Conservation (phyloP, 164 flowering plant species). For the Amborella trichopoda region DNA sequence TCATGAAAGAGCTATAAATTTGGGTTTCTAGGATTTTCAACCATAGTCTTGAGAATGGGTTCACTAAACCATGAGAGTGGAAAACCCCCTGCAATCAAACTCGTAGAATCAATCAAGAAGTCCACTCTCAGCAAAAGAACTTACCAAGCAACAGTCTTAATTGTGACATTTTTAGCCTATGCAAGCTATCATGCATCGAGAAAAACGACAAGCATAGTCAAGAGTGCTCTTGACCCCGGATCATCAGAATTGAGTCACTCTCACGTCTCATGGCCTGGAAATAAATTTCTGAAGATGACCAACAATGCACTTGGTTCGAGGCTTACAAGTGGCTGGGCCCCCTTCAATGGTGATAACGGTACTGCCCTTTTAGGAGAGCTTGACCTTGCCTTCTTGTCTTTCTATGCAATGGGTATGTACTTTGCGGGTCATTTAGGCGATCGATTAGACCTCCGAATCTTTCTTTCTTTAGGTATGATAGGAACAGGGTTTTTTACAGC, state of each 20-base stretch:
- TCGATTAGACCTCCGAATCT: constrained; percentile 55
- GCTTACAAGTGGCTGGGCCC: constrained; percentile 63
- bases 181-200: constrained; percentile 73
- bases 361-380: constrained; percentile 62
- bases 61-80: constrained; percentile 6
- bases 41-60: too few species aligned
- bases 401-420: constrained; percentile 76
- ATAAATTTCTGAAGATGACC: constrained; percentile 6
- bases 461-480: constrained; percentile 77
- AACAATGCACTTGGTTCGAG: constrained; percentile 6
- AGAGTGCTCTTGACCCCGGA: constrained; percentile 72
- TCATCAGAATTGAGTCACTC: constrained; percentile 20
- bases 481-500: constrained; percentile 86
- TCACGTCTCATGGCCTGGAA: constrained; percentile 23
- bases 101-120: constrained; percentile 26
- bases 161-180: constrained; percentile 70
- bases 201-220: constrained; percentile 80
- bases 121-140: constrained; percentile 41
- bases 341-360: constrained; percentile 74
- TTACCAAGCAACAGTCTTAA: constrained; percentile 61
- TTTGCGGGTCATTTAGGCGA: constrained; percentile 88
- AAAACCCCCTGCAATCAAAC: constrained; percentile 52
- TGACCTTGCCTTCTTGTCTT: constrained; percentile 69
- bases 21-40: too few species aligned
- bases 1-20: too few species aligned